Evolutionary conservation across 2,329 filamentous ascomycete species (phyloP).

Genomic region (Colletotrichum limetticola): DNA sequence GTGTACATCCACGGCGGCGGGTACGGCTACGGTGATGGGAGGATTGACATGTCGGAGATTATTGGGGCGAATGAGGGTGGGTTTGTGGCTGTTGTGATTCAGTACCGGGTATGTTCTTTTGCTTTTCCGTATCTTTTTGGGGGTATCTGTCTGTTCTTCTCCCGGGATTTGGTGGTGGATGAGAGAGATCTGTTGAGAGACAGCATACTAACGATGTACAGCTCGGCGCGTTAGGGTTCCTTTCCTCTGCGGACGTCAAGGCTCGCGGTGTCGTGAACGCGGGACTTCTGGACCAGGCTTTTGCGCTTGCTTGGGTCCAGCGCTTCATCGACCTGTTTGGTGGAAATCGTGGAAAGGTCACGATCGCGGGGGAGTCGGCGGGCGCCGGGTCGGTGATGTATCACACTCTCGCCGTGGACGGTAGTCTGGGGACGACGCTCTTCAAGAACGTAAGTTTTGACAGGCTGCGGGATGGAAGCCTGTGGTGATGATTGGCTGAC

Average conservation of each 20-base stretch:
- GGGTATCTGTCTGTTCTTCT: background rate
- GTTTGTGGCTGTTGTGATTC: constrained; percentile 52
- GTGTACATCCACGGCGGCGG: constrained; percentile 61
- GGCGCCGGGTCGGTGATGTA: constrained; percentile 61
- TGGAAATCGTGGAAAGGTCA: constrained; percentile 59
- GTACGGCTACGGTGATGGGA: constrained; percentile 41
- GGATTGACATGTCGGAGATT: constrained; percentile 38
- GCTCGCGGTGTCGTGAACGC: constrained; percentile 52
- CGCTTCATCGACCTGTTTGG: constrained; percentile 60
- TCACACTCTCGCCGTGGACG: constrained; percentile 56
- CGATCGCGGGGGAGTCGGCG: constrained; percentile 62
- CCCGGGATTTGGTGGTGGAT: background rate
- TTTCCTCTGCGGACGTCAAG: constrained; percentile 54
- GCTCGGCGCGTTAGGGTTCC: constrained; percentile 56
- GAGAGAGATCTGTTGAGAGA: too few species aligned
- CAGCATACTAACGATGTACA: constrained; percentile 33
- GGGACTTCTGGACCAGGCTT: constrained; percentile 60
- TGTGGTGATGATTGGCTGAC: too few species aligned
- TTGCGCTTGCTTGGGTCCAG: constrained; percentile 62
- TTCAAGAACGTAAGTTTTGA: constrained; percentile 47
- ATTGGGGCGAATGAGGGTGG: constrained; percentile 43
- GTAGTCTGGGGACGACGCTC: constrained; percentile 50
- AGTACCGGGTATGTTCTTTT: constrained; percentile 49
- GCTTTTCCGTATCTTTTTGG: constrained; percentile 26
- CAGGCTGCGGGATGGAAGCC: fast-evolving